Evolutionary conservation across 2,329 filamentous ascomycete species (phyloP).

Genomic region (Dryadomyces sulphureus): DNA sequence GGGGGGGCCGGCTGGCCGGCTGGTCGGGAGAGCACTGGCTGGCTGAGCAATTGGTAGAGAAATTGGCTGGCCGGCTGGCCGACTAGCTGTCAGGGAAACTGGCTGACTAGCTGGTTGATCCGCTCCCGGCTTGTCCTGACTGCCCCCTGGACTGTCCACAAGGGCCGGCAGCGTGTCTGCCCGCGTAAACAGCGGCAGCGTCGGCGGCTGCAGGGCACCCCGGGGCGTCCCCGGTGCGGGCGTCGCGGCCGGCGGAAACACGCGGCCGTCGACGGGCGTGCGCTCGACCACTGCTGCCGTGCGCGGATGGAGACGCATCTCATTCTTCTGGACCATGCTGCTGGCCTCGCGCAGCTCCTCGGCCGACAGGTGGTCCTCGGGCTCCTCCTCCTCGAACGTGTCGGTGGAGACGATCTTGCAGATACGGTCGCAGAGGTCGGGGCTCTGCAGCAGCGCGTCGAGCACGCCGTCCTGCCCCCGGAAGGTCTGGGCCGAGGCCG

Average conservation of each 20-base stretch:
- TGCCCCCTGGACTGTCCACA: too few species aligned
- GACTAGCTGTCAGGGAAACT: too few species aligned
- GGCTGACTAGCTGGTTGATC: too few species aligned
- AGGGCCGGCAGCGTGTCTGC: too few species aligned
- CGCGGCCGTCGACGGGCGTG: not conserved
- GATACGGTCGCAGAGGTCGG: constrained; percentile 26
- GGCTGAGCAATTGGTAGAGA: too few species aligned
- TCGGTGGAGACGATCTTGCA: constrained; percentile 51
- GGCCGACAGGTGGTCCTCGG: constrained; percentile 39
- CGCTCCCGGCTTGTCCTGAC: too few species aligned
- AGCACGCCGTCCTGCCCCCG: constrained; percentile 50
- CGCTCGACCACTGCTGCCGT: not conserved
- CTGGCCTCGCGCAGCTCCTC: constrained; percentile 46
- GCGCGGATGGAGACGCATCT: constrained; percentile 5
- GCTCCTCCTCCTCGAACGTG: constrained; percentile 56
- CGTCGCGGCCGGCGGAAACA: too few species aligned
- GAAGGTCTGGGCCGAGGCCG: constrained; percentile 30
- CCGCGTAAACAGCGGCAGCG: not conserved
- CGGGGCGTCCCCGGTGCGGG: not conserved
- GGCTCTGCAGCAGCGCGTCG: constrained; percentile 25
- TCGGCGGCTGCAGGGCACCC: not conserved
- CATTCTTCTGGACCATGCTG: constrained; percentile 15
- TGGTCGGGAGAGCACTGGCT: too few species aligned
- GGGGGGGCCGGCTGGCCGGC: too few species aligned
- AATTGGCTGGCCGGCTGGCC: too few species aligned